Conservation (phyloP, 805 yeast genomes). For the Yarrowia keelungensis region DNA sequence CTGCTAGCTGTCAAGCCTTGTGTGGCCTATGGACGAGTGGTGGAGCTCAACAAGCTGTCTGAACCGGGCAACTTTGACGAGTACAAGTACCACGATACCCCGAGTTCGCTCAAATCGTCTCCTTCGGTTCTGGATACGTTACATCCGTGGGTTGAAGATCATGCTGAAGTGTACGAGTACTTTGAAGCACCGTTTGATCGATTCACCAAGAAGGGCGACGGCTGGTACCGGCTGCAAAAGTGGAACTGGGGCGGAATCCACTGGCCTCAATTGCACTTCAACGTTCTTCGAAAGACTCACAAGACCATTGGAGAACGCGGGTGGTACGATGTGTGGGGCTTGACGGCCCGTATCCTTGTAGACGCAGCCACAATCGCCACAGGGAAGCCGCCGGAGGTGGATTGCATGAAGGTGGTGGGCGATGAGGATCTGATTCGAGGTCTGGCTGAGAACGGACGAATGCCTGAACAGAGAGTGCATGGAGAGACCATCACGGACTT, state of each 20-base stretch:
- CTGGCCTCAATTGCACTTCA: conserved; percentile 50
- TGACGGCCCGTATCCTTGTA: conserved; percentile 53
- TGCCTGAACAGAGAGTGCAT: conserved; percentile 42
- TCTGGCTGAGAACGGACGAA: conserved; percentile 42
- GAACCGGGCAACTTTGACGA: conserved; percentile 18
- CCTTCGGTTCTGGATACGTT: conserved; percentile 34
- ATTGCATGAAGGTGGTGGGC: conserved; percentile 46
- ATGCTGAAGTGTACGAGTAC: conserved; percentile 49
- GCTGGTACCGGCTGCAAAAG: conserved; percentile 44
- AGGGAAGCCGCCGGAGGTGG: conserved; percentile 49
- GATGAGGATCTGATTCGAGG: conserved; percentile 47
- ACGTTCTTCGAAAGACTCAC: conserved; percentile 43
- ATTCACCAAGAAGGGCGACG: conserved; percentile 43
- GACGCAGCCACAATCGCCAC: conserved; percentile 52
- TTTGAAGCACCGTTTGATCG: conserved; percentile 45
- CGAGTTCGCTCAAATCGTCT: conserved; percentile 43
- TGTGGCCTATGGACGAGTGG: conserved; percentile 45
- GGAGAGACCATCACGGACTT: conserved; percentile 43
- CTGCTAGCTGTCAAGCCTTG: conserved; percentile 85
- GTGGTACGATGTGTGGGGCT: conserved; percentile 52
- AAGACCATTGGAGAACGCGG: conserved; percentile 48
- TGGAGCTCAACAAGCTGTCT: conserved; percentile 22
- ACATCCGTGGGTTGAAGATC: conserved; percentile 32
- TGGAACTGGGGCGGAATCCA: conserved; percentile 50
- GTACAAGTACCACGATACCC: conserved; percentile 20